These are phyloP conservation scores for Globisporangium spinosum DNA, from an alignment of 352 stramenopile species.

Conservation along the genomic window DNA sequence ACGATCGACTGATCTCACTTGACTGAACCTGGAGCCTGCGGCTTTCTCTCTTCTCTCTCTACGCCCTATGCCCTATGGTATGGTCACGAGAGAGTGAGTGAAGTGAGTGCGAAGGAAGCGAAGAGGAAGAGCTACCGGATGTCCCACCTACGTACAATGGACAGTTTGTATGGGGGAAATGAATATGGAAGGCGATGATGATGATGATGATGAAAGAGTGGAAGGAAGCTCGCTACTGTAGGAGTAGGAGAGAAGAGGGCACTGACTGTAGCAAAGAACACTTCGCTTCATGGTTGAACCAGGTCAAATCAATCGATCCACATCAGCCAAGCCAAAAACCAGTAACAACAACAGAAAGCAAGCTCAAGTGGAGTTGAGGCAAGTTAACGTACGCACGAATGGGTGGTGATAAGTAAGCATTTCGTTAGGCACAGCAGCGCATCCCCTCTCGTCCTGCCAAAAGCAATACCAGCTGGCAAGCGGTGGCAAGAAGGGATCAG, in stretches of 20 bases:
- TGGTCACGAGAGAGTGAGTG: not conserved
- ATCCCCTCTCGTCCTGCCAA: not conserved
- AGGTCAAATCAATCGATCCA: not conserved
- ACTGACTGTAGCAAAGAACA: not conserved
- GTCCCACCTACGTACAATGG: not conserved
- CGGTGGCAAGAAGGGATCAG: not conserved
- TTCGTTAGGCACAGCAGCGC: not conserved
- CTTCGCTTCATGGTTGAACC: not conserved
- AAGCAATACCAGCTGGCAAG: not conserved
- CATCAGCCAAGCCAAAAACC: not conserved
- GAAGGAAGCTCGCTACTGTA: slow-evolving; percentile 6
- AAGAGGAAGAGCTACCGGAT: not conserved
- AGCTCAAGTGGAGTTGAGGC: slow-evolving; percentile 8
- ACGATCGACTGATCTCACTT: not conserved
- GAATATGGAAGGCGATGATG: not conserved
- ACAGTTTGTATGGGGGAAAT: not conserved
- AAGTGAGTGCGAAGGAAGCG: not conserved
- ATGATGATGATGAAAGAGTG: not conserved
- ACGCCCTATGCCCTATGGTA: too few species aligned
- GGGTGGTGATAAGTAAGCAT: slow-evolving; percentile 5
- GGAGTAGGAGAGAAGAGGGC: not conserved
- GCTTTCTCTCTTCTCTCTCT: not conserved
- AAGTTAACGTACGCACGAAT: not conserved
- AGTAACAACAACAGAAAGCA: not conserved
- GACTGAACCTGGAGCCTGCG: not conserved